These are phyloP conservation scores for Phialophora tarda DNA, from an alignment of 2,329 filamentous ascomycete genomes.

Conservation along the genomic window DNA sequence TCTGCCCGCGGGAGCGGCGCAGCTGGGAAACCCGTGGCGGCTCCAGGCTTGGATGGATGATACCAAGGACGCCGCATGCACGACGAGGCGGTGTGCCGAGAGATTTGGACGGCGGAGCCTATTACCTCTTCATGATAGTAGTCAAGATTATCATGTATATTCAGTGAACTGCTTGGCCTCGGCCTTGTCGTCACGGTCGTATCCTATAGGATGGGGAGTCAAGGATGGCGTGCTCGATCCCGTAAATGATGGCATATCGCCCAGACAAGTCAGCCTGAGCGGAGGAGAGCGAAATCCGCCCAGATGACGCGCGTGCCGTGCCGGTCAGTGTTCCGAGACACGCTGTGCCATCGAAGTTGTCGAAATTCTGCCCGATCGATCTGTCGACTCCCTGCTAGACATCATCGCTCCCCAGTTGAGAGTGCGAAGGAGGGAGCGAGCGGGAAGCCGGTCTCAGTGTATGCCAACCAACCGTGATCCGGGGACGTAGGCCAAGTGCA, in stretches of 20 bases:
- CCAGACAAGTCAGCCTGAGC: neutral
- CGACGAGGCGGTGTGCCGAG: neutral
- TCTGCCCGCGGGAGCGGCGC: neutral
- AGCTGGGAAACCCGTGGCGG: neutral
- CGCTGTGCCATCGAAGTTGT: neutral
- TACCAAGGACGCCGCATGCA: constrained; percentile 1
- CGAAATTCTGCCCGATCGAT: neutral
- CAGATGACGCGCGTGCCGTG: neutral
- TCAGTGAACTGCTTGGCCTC: constrained; percentile 5
- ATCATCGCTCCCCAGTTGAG: neutral
- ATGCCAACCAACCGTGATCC: neutral
- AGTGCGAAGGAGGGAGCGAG: neutral
- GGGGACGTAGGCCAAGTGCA: neutral
- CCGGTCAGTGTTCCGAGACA: neutral
- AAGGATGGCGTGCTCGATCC: constrained; percentile 7
- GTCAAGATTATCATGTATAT: too few relatives aligned
- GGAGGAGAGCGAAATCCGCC: constrained; percentile 2
- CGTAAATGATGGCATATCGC: constrained; percentile 11
- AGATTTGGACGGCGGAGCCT: neutral
- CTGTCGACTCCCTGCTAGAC: neutral
- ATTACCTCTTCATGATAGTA: neutral
- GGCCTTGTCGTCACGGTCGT: constrained; percentile 1
- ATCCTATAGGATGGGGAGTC: constrained; percentile 4
- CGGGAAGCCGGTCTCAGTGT: neutral
- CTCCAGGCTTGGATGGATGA: neutral